phyloP scores from a whole-genome alignment of 768 basidiomycete species.

The Tulasnella sp. region DNA sequence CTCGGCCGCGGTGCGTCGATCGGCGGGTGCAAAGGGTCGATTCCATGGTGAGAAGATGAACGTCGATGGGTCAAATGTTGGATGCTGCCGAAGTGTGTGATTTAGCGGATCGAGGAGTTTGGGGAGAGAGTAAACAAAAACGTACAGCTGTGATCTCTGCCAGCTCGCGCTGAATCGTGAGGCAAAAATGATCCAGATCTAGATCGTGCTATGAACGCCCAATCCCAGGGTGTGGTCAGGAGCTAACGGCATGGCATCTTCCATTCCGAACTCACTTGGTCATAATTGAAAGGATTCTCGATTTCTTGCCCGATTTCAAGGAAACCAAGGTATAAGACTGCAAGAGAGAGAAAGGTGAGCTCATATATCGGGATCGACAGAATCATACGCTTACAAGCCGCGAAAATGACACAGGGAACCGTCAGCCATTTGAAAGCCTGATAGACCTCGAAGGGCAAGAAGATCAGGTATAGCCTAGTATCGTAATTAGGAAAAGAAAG shows the following conservation, averaged over 20 bases:
- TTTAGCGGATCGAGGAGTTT: neutral
- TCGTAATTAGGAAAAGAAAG: neutral
- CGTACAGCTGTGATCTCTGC: too few species aligned
- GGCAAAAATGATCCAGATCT: slow-evolving; percentile 53
- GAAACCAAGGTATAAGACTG: slow-evolving; percentile 24
- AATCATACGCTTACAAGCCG: neutral
- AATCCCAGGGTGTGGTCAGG: neutral
- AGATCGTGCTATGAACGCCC: slow-evolving; percentile 18
- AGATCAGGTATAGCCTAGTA: slow-evolving; percentile 27
- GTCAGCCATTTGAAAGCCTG: slow-evolving; percentile 36
- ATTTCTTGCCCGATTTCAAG: slow-evolving; percentile 27
- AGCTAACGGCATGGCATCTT: neutral
- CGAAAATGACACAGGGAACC: slow-evolving; percentile 26
- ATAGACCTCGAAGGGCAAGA: slow-evolving; percentile 41
- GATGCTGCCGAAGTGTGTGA: slow-evolving; percentile 39
- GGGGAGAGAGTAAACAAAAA: too few species aligned
- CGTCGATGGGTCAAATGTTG: slow-evolving; percentile 39
- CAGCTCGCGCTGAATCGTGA: slow-evolving; percentile 48
- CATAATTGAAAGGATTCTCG: slow-evolving; percentile 28
- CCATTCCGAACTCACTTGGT: slow-evolving; percentile 19
- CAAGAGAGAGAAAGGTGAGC: neutral
- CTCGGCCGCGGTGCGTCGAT: slow-evolving; percentile 46
- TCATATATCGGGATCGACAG: neutral
- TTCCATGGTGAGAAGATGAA: slow-evolving; percentile 51
- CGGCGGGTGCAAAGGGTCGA: slow-evolving; percentile 59